Evolutionary conservation across 2,329 filamentous ascomycete genomes (phyloP).

Genomic region (Dactylellina leptospora): DNA sequence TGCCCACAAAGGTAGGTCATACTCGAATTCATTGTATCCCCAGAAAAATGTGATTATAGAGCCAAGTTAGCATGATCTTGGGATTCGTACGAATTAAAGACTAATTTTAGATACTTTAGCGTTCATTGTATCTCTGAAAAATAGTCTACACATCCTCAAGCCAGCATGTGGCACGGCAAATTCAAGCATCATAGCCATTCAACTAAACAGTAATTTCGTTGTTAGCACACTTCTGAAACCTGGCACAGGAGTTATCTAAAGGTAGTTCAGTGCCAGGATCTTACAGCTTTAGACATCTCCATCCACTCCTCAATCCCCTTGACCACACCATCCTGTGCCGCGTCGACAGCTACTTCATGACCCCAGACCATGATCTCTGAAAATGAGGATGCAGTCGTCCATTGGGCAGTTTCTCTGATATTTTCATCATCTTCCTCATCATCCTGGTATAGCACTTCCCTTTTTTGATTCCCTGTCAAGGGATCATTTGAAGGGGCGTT

Average conservation of each 20-base stretch:
- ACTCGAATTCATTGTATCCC: too few relatives aligned
- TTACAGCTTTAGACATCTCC: conserved; percentile 32
- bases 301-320: conserved; percentile 49
- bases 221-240: background rate
- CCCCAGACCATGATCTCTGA: conserved; percentile 50
- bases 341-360: conserved; percentile 34
- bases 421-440: conserved; percentile 32
- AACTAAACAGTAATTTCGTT: background rate
- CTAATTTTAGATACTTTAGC: background rate
- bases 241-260: background rate
- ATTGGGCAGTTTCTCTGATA: conserved; percentile 17
- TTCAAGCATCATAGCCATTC: too few relatives aligned
- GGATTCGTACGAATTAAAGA: too few relatives aligned
- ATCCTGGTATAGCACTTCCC: conserved; percentile 33
- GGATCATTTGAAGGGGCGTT: conserved; percentile 3
- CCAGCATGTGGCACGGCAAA: too few relatives aligned
- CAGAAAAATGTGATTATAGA: too few relatives aligned
- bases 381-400: conserved; percentile 30
- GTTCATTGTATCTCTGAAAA: too few relatives aligned
- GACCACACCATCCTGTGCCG: conserved; percentile 37
- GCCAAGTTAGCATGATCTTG: too few relatives aligned
- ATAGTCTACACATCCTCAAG: too few relatives aligned
- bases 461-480: conserved; percentile 24
- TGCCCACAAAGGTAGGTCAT: too few relatives aligned
- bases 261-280: background rate